Evolutionary conservation across 2,329 filamentous ascomycete species (phyloP), one percentile per base, ranked within the genome.

Genomic region (Cladosporium sp.): DNA sequence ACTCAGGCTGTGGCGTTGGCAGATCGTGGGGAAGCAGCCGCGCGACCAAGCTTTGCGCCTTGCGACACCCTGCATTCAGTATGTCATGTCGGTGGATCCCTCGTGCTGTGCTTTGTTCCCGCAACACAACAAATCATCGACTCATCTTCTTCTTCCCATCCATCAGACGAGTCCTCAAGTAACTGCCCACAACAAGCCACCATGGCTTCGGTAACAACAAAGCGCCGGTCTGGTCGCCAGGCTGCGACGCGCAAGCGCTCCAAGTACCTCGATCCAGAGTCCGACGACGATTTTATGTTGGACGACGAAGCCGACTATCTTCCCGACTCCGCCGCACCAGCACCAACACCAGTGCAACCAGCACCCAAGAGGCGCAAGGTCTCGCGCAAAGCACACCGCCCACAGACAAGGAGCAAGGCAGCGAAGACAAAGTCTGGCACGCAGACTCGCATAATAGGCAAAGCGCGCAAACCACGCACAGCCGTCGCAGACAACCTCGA

Each of bases 261-360:
- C 31, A 68, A 71, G 56, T 78, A 78, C 64, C 65, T 69, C 57
- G 76, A 77, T 23, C 74, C 73, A n/a, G 75, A 77, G 29, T 75
- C 72, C 66, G 75, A 77, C 65, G 75, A 77, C 62, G 75, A 77
- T 52, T 72, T 74, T 58, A 72, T 71, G 65, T 67, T 62, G 23
- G 66, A 66, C 49, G 65, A 67, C 59, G 71, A 73, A 40, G 68
- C 70, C 55, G 72, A 74, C 26, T 60, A 59, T 28, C 26, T 46
- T 18, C 44, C 56, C 28, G 67, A 68, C 29, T 26, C 55, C 33
- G 49, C 63, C 44, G 66, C 68, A 16, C 31, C 63, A 28, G 61
- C 52, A n/a, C 46, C 26, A 29, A 29, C 46, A 56, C 11, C 52
- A 18, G 52, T 29, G 2, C 49, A 52, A 10, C 59, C 65, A 11